Percentiles rank a stretch among this genome's conserved stretches.
phyloP scores from a whole-genome alignment of 148 eudicot species.

The Chenopodium suecicum region DNA sequence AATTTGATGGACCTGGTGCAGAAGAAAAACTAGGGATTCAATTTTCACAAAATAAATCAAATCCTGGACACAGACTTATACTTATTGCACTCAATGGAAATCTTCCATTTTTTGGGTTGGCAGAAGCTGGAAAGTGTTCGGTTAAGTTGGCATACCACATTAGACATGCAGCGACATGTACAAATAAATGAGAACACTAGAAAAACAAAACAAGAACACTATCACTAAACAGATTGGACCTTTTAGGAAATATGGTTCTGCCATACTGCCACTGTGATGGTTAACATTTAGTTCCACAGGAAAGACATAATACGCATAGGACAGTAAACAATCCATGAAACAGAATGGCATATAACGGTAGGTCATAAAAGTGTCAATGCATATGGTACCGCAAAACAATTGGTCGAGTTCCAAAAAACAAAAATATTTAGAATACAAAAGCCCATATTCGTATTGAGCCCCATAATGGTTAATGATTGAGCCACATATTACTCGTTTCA shows the following conservation, averaged over 20 bases:
- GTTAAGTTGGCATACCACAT: not conserved
- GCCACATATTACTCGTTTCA: not conserved
- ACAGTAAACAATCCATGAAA: not conserved
- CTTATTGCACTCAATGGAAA: not conserved
- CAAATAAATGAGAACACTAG: not conserved
- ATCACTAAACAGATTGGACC: too few relatives aligned
- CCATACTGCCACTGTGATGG: not conserved
- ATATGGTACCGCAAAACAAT: not conserved
- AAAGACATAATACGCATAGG: not conserved
- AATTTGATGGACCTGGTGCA: constrained; percentile 79
- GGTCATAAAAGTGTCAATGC: not conserved
- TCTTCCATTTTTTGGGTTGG: not conserved
- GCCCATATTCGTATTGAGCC: not conserved
- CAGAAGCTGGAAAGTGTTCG: not conserved
- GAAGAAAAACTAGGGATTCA: constrained; percentile 18
- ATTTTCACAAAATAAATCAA: constrained; percentile 1
- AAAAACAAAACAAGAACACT: not conserved
- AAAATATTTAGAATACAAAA: not conserved
- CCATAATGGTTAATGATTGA: not conserved
- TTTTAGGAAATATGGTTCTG: not conserved
- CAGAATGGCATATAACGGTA: not conserved
- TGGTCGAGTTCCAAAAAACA: not conserved
- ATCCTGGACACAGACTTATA: not conserved
- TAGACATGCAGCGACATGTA: not conserved
- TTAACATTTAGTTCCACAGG: not conserved